These are phyloP conservation scores for Conticribra guillardii DNA, from an alignment of 108 stramenopile genomes.

Conservation along the genomic window DNA sequence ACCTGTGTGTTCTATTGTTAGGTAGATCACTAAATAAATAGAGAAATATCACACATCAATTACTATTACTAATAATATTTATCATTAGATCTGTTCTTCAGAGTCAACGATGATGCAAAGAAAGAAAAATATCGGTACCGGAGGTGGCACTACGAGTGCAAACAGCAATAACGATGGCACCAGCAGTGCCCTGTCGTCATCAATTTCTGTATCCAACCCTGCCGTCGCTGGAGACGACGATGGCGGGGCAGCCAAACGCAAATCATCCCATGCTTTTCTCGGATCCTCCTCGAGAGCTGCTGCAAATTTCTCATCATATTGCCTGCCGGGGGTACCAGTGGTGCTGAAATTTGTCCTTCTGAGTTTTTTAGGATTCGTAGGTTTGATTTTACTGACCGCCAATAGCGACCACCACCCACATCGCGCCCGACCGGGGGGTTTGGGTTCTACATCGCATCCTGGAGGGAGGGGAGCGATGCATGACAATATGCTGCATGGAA, in stretches of 20 bases:
- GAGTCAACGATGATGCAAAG: constrained; percentile 41
- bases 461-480: constrained; percentile 11
- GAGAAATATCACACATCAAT: too few species aligned
- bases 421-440: neutral
- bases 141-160: neutral
- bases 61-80: neutral
- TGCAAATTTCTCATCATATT: constrained; percentile 2
- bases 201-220: neutral
- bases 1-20: too few species aligned
- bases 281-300: constrained; percentile 1
- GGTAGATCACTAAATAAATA: too few species aligned
- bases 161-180: neutral
- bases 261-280: constrained; percentile 14
- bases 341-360: constrained; percentile 27
- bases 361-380: constrained; percentile 38
- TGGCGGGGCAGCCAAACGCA: constrained; percentile 25
- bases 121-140: constrained; percentile 27
- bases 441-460: neutral
- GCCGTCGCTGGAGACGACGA: constrained; percentile 9
- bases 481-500: constrained; percentile 15
- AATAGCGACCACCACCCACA: constrained; percentile 22
- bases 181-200: neutral
- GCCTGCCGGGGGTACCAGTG: constrained; percentile 33
- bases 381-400: constrained; percentile 41
- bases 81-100: too few species aligned